phyloP scores from a whole-genome alignment of 2,329 filamentous ascomycete species.

The Colletotrichum coccodes region DNA sequence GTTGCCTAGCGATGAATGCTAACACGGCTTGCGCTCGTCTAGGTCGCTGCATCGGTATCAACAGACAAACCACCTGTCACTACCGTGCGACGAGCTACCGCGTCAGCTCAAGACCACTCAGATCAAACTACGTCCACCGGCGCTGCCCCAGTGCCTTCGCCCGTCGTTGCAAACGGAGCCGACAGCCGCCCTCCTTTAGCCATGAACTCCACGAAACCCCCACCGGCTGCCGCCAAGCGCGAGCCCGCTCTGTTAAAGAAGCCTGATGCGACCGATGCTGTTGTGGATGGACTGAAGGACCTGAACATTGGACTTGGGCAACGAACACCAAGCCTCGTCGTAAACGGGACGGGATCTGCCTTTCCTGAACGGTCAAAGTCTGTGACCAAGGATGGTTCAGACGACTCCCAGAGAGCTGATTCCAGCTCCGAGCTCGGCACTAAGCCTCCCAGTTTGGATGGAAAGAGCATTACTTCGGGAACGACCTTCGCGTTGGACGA shows the following conservation, averaged over 20 bases:
- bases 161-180: conserved; percentile 10
- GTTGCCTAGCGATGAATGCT: conserved; percentile 25
- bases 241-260: conserved; percentile 5
- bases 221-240: neutral
- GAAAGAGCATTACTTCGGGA: conserved; percentile 92
- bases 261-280: conserved; percentile 8
- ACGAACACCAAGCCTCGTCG: conserved; percentile 54
- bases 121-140: neutral
- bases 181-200: neutral
- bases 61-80: conserved; percentile 48
- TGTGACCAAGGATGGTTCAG: conserved; percentile 57
- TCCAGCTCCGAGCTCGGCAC: conserved; percentile 74
- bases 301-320: conserved; percentile 42
- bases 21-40: conserved; percentile 33
- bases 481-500: conserved; percentile 97
- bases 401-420: conserved; percentile 69
- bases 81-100: conserved; percentile 39
- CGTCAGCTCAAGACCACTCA: conserved; percentile 32
- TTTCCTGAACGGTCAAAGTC: conserved; percentile 48
- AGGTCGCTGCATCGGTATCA: conserved; percentile 61
- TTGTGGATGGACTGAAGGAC: conserved; percentile 42
- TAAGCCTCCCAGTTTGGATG: conserved; percentile 90
- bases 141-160: neutral
- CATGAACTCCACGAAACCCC: conserved; percentile 23
- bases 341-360: conserved; percentile 59